Conservation (phyloP, 2,329 filamentous ascomycete genomes). For the Trichoderma sp. region DNA sequence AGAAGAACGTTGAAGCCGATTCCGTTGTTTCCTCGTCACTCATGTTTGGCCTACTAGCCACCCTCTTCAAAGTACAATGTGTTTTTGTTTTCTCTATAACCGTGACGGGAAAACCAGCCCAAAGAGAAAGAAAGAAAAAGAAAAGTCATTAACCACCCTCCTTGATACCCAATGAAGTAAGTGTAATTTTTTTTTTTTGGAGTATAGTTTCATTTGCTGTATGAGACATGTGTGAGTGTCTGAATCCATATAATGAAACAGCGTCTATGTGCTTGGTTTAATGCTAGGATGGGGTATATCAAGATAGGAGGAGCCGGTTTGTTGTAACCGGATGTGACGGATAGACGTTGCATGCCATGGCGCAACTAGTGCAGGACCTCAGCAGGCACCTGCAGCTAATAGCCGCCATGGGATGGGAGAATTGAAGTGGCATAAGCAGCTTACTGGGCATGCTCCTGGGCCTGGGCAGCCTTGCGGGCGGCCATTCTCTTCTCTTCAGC, state of each 20-base stretch:
- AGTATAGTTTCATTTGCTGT: conserved; percentile 3
- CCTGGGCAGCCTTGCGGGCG: conserved; percentile 42
- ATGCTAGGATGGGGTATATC: neutral
- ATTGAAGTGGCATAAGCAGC: conserved; percentile 20
- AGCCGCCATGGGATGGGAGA: conserved; percentile 15
- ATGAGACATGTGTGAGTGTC: conserved; percentile 15
- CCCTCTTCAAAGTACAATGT: neutral
- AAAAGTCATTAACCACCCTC: neutral
- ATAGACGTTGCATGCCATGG: conserved; percentile 14
- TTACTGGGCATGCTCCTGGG: conserved; percentile 25
- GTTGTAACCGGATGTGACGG: conserved; percentile 13
- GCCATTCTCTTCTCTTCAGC: conserved; percentile 70
- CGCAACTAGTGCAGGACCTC: conserved; percentile 11
- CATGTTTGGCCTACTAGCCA: neutral
- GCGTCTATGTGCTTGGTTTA: neutral
- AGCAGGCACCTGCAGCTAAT: neutral
- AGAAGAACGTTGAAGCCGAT: neutral
- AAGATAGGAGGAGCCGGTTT: neutral
- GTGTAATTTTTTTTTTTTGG: neutral
- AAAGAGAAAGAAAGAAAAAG: neutral
- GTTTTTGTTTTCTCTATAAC: conserved; percentile 13
- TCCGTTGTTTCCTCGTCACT: neutral
- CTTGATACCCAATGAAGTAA: neutral
- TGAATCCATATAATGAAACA: neutral
- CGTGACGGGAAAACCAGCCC: conserved; percentile 7